Evolutionary conservation across 2,329 filamentous ascomycete genomes (phyloP), one percentile per base, ranked within the genome.

Genomic region (Phyllosticta citribraziliensis): DNA sequence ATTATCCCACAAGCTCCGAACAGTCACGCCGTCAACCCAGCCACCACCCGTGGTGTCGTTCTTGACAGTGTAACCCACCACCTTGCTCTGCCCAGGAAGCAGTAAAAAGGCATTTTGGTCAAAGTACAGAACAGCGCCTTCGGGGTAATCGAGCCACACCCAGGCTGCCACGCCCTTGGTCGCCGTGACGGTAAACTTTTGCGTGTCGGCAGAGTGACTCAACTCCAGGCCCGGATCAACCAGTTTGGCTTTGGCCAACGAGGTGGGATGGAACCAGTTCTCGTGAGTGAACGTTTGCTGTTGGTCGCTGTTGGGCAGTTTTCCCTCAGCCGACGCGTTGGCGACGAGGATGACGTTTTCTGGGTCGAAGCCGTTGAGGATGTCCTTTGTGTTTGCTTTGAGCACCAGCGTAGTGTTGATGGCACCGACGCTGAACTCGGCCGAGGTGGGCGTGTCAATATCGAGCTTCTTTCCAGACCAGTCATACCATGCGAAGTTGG

Each of bases 71-170:
- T 80, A 83, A 0, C 70, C 70, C 5, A 84, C 66, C 56, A 74
- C 70, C 65, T 73, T 78, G 55, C 70, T 72, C 67, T 79, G 72
- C 0, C 78, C 79, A 22, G 73, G 72, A 52, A 72, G 64, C 35
- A 84, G 66, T 67, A 79, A 76, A 63, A 84, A 84, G 0, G 75
- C 76, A 66, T 84, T 84, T 1, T 76, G 72, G 6, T 82, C 77
- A 63, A 84, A 85, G 35, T 76, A 75, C 0, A 81, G 72, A 10
- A 83, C 75, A 1, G 75, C 72, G 0, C 76, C 78, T 1, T 74
- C 70, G 0, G 80, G 80, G 61, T 82, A 78, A 58, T 81, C 80
- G 2, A 84, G 67, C 81, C 81, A 84, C 0, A 81, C 82, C 72
- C 80, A 83, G 3, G 80, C 73, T 3, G 80, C 79, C 0, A 82